phyloP scores from a whole-genome alignment of 2,329 filamentous ascomycete genomes.

The Exophiala oligosperma region DNA sequence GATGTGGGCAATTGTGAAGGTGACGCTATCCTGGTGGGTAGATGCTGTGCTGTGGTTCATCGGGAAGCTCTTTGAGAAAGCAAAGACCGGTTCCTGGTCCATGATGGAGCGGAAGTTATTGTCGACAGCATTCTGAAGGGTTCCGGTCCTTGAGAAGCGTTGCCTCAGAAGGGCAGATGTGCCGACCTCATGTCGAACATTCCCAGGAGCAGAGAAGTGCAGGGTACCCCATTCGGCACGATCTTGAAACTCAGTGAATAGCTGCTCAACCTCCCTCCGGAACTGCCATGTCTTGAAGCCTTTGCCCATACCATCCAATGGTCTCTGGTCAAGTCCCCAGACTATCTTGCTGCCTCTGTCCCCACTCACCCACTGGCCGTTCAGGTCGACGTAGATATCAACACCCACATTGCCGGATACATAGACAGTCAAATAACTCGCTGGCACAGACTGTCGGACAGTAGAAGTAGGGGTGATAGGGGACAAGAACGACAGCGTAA shows the following conservation, averaged over 20 bases:
- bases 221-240: conserved; percentile 82
- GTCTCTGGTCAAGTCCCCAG: conserved; percentile 62
- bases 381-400: conserved; percentile 66
- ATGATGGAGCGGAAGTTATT: conserved; percentile 67
- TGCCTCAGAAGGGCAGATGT: conserved; percentile 66
- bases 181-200: conserved; percentile 69
- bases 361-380: conserved; percentile 81
- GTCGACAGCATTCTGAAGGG: conserved; percentile 67
- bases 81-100: conserved; percentile 79
- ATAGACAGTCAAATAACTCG: conserved; percentile 71
- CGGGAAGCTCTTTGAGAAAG: conserved; percentile 68
- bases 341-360: conserved; percentile 67
- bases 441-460: conserved; percentile 77
- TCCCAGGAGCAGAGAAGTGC: conserved; percentile 70
- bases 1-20: conserved; percentile 75
- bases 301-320: conserved; percentile 40
- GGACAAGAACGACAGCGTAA: conserved; percentile 67
- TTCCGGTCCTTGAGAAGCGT: conserved; percentile 67
- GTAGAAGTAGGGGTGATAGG: conserved; percentile 81
- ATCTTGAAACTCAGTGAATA: conserved; percentile 73
- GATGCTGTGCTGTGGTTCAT: conserved; percentile 42
- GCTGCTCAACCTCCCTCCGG: conserved; percentile 52
- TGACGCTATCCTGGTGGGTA: conserved; percentile 45
- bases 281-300: conserved; percentile 46
- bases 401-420: conserved; percentile 67